A percentile compares a stretch with the other conserved stretches of the same genome.
Conservation (phyloP, 352 stramenopile species). For the Phytophthora lateralis region DNA sequence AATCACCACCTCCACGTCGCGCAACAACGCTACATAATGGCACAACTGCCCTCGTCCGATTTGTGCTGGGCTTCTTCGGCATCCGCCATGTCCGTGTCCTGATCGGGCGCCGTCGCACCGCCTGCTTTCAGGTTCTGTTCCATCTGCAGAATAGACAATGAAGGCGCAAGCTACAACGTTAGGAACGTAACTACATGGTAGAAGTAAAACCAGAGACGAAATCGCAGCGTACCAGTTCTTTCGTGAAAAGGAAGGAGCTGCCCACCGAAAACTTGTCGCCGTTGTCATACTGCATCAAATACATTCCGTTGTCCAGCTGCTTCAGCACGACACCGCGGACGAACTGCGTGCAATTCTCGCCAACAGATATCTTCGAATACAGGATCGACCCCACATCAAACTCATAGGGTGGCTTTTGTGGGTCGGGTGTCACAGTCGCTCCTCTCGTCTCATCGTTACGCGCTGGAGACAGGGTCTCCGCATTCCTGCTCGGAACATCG, state of each 20-base stretch:
- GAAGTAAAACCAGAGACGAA: background rate
- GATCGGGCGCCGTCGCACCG: background rate
- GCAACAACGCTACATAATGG: conserved; percentile 31
- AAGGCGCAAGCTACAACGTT: conserved; percentile 12
- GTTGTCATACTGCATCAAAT: conserved; percentile 62
- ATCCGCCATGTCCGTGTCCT: conserved; percentile 38
- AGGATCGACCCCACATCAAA: conserved; percentile 43
- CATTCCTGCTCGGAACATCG: background rate
- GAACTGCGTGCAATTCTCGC: conserved; percentile 44
- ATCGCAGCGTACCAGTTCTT: conserved; percentile 45
- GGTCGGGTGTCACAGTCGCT: background rate
- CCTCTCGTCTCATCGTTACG: conserved; percentile 5
- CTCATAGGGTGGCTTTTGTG: conserved; percentile 19
- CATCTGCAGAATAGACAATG: conserved; percentile 37
- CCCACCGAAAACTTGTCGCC: conserved; percentile 55
- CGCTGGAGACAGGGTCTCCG: background rate
- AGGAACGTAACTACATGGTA: conserved; percentile 1
- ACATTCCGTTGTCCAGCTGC: conserved; percentile 45
- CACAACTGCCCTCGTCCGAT: conserved; percentile 17
- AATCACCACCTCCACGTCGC: conserved; percentile 3
- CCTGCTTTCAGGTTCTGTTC: conserved; percentile 35
- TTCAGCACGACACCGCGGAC: conserved; percentile 50
- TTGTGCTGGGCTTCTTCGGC: conserved; percentile 11
- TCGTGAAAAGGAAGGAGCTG: conserved; percentile 49
- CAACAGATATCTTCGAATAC: conserved; percentile 53